Conservation (phyloP, 257 asterid species). For the Handroanthus guayacan region DNA sequence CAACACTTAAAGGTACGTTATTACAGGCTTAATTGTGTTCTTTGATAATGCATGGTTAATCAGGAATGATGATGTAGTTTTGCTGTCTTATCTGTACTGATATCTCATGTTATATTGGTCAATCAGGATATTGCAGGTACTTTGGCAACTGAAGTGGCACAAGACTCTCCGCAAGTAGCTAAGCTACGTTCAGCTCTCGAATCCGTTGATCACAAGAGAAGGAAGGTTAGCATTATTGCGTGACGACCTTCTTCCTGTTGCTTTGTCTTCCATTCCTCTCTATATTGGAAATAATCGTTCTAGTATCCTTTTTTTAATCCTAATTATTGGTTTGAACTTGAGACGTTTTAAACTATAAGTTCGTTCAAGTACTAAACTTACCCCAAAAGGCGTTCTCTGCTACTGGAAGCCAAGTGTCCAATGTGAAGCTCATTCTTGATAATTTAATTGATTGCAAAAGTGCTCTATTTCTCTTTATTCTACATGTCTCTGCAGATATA, state of each 20-base stretch:
- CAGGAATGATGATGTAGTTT: conserved; percentile 19
- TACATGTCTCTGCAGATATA: not conserved
- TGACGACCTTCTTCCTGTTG: conserved; percentile 18
- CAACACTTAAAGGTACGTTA: conserved; percentile 88
- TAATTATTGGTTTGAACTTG: not conserved
- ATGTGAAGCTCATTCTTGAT: conserved; percentile 19
- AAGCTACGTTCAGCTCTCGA: conserved; percentile 98
- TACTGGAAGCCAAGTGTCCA: conserved; percentile 20
- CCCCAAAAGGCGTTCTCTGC: conserved; percentile 2
- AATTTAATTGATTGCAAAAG: not conserved
- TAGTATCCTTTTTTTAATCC: conserved; percentile 5
- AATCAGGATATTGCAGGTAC: conserved; percentile 97
- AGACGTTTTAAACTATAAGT: not conserved
- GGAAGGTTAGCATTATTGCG: conserved; percentile 64
- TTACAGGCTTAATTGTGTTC: conserved; percentile 11
- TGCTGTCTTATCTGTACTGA: conserved; percentile 8
- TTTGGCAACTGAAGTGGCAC: conserved; percentile 94
- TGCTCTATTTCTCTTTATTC: not conserved
- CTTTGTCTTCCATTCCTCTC: not conserved
- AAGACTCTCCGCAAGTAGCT: conserved; percentile 89
- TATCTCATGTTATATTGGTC: conserved; percentile 33
- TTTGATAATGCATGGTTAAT: conserved; percentile 20
- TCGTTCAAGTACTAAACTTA: not conserved
- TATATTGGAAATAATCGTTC: not conserved
- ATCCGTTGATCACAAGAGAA: conserved; percentile 98